phyloP scores from a whole-genome alignment of 2,329 filamentous ascomycete species.

The Daldinia sp. region DNA sequence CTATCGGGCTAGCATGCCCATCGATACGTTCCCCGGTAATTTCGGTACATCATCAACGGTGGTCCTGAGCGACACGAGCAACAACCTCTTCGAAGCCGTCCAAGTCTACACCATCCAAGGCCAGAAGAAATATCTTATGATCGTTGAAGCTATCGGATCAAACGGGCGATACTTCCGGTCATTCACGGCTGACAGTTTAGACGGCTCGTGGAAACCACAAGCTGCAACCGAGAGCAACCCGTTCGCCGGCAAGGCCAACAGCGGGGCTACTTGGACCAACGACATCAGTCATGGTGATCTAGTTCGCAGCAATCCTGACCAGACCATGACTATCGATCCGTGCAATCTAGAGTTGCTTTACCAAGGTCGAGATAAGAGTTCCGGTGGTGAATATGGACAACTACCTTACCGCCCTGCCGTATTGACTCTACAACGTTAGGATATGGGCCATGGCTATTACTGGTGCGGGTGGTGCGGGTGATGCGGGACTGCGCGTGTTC shows the following conservation, averaged over 20 bases:
- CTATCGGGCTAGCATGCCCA: slow-evolving; percentile 70
- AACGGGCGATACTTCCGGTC: slow-evolving; percentile 72
- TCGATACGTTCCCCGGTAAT: slow-evolving; percentile 66
- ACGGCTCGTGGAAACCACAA: slow-evolving; percentile 66
- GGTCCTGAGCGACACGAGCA: slow-evolving; percentile 60
- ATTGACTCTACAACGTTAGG: slow-evolving; percentile 53
- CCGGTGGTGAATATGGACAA: slow-evolving; percentile 56
- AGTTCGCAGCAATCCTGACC: slow-evolving; percentile 62
- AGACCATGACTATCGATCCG: slow-evolving; percentile 69
- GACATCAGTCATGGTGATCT: slow-evolving; percentile 73
- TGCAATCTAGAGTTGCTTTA: slow-evolving; percentile 73
- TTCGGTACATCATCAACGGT: slow-evolving; percentile 62
- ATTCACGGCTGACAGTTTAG: slow-evolving; percentile 66
- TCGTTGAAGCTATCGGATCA: slow-evolving; percentile 68
- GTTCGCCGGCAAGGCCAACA: slow-evolving; percentile 73
- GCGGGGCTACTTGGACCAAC: slow-evolving; percentile 70
- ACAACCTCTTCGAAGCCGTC: slow-evolving; percentile 71
- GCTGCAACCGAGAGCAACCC: slow-evolving; percentile 63
- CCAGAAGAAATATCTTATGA: slow-evolving; percentile 68
- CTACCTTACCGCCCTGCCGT: slow-evolving; percentile 65
- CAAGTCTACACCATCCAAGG: slow-evolving; percentile 69
- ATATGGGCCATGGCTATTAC: neutral
- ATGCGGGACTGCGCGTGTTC: neutral
- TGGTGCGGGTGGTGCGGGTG: too few species aligned
- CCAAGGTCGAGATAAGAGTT: slow-evolving; percentile 61